Evolutionary conservation across 108 stramenopile genomes (phyloP).

Genomic region (Fistulifera pelliculosa): DNA sequence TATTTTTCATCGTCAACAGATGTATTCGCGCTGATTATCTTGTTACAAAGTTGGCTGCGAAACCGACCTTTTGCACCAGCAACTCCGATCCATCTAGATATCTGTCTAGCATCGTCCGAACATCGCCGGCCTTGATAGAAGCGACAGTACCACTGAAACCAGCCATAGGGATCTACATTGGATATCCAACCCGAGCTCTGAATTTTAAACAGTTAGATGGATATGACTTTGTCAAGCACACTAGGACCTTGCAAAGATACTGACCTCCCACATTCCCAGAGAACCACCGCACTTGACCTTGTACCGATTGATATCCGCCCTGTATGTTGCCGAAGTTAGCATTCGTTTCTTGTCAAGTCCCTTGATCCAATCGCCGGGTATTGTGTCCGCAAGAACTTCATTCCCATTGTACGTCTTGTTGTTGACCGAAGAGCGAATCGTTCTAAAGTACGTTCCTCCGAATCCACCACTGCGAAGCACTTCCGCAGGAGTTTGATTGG

Average conservation of each 20-base stretch:
- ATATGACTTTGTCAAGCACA: too few relatives aligned
- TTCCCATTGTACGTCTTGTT: slow-evolving; percentile 52
- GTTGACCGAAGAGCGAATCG: slow-evolving; percentile 83
- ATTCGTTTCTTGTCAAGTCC: slow-evolving; percentile 44
- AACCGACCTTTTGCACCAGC: slow-evolving; percentile 88
- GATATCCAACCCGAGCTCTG: slow-evolving; percentile 67
- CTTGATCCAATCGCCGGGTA: slow-evolving; percentile 63
- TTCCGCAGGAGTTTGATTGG: slow-evolving; percentile 92
- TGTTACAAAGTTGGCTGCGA: slow-evolving; percentile 88
- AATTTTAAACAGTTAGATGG: too few relatives aligned
- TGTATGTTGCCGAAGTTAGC: slow-evolving; percentile 69
- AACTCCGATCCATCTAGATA: slow-evolving; percentile 69
- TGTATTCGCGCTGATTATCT: slow-evolving; percentile 57
- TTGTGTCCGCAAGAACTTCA: slow-evolving; percentile 57
- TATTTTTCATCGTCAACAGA: slow-evolving; percentile 45
- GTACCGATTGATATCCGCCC: slow-evolving; percentile 69
- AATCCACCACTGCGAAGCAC: slow-evolving; percentile 85
- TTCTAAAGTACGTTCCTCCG: slow-evolving; percentile 94
- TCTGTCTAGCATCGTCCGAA: slow-evolving; percentile 81
- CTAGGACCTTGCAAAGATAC: neutral
- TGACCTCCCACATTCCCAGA: slow-evolving; percentile 88
- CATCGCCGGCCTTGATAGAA: slow-evolving; percentile 88
- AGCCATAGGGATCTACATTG: slow-evolving; percentile 91
- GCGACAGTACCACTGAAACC: slow-evolving; percentile 99
- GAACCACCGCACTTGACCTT: slow-evolving; percentile 89